These are phyloP conservation scores for Eleusine coracana DNA, from an alignment of 176 grass and related monocot species.

Conservation along the genomic window DNA sequence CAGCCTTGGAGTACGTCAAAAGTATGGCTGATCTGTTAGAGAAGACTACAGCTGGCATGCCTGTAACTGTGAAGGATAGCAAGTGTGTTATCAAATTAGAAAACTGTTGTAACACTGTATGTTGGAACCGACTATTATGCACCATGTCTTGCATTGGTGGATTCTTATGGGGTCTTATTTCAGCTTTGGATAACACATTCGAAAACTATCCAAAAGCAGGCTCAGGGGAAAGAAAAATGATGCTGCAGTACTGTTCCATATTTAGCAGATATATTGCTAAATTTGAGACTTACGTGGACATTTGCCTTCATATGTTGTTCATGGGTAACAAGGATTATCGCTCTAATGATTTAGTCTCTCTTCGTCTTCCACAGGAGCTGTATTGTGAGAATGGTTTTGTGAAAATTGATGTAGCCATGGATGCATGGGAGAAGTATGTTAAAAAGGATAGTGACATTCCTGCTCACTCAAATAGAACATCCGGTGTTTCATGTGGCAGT, in stretches of 20 bases:
- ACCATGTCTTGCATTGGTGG: slow-evolving; percentile 76
- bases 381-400: slow-evolving; percentile 57
- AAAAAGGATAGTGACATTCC: slow-evolving; percentile 5
- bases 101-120: slow-evolving; percentile 45
- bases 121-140: slow-evolving; percentile 64
- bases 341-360: slow-evolving; percentile 36
- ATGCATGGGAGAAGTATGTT: slow-evolving; percentile 47
- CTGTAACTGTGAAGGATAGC: slow-evolving; percentile 48
- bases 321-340: slow-evolving; percentile 45
- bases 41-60: slow-evolving; percentile 45
- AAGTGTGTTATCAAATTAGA: slow-evolving; percentile 62
- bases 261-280: slow-evolving; percentile 59
- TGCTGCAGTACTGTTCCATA: slow-evolving; percentile 58
- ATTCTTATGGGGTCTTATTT: slow-evolving; percentile 83
- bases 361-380: slow-evolving; percentile 39
- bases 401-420: slow-evolving; percentile 58
- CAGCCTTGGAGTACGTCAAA: slow-evolving; percentile 57
- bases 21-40: slow-evolving; percentile 66
- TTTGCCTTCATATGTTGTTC: slow-evolving; percentile 78
- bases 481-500: slow-evolving; percentile 38
- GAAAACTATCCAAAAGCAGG: slow-evolving; percentile 37
- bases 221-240: slow-evolving; percentile 36
- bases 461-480: slow-evolving; percentile 16
- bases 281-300: slow-evolving; percentile 75
- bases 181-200: slow-evolving; percentile 53